These are phyloP conservation scores for Rhododendron molle DNA, from an alignment of 148 eudicot species.

Conservation along the genomic window DNA sequence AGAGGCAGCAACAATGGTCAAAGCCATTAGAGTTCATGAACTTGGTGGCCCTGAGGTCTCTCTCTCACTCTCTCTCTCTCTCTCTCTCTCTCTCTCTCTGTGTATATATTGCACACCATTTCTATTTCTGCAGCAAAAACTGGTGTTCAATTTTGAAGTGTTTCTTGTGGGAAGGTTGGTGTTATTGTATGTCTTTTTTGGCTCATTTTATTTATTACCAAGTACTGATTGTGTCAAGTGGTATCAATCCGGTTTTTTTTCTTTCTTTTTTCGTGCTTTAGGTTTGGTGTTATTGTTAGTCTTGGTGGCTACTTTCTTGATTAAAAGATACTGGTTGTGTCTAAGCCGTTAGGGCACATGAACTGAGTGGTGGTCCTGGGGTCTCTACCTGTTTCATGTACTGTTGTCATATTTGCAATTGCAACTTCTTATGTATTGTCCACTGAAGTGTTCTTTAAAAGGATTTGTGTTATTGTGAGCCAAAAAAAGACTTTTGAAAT, in stretches of 20 bases:
- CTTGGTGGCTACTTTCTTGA: too few species aligned
- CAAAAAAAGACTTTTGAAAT: not conserved
- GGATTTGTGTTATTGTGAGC: not conserved
- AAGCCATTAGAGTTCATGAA: slow-evolving; percentile 71
- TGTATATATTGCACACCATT: not conserved
- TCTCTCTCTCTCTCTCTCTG: slow-evolving; percentile 1
- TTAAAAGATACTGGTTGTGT: too few species aligned
- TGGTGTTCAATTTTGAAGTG: not conserved
- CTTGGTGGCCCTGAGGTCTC: slow-evolving; percentile 74
- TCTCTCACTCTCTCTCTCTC: not conserved
- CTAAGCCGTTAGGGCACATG: too few species aligned
- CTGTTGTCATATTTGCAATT: not conserved
- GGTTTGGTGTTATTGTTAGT: too few species aligned
- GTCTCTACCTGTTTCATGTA: too few species aligned
- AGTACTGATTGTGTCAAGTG: not conserved
- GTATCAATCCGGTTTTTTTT: too few species aligned
- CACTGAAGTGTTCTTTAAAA: not conserved
- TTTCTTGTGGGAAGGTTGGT: too few species aligned
- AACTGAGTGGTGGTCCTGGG: too few species aligned
- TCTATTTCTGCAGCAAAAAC: not conserved
- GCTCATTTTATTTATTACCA: not conserved
- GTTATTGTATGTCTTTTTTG: not conserved
- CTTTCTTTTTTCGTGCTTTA: too few species aligned
- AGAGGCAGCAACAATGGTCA: slow-evolving; percentile 50
- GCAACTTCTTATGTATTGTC: not conserved